Evolutionary conservation across 1,139 yeast species (phyloP).

Genomic region (Protomyces pachydermus): DNA sequence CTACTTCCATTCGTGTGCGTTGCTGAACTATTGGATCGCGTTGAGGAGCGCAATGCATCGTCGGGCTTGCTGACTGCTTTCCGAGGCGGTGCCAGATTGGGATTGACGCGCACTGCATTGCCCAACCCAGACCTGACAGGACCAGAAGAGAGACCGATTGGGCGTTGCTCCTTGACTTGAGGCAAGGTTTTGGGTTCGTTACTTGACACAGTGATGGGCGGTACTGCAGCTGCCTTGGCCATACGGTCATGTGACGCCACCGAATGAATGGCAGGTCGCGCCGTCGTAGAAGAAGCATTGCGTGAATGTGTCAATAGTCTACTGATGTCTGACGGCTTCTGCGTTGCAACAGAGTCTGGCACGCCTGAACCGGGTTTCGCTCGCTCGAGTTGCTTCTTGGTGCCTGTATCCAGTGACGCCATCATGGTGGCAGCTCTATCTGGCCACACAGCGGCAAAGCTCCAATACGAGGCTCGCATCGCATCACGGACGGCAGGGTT

Average conservation of each 20-base stretch:
- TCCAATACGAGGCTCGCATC: constrained; percentile 73
- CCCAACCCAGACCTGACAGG: constrained; percentile 28
- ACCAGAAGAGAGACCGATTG: constrained; percentile 27
- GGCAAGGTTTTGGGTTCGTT: neutral
- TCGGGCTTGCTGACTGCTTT: constrained; percentile 3
- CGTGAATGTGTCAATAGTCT: neutral
- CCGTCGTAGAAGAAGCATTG: neutral
- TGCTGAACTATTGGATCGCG: constrained; percentile 2
- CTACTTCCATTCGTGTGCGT: constrained; percentile 1
- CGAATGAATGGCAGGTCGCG: neutral
- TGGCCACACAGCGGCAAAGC: constrained; percentile 51
- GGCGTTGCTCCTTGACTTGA: neutral
- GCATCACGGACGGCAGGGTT: constrained; percentile 74
- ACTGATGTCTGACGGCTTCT: neutral
- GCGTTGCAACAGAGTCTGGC: neutral
- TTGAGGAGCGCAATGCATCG: constrained; percentile 9
- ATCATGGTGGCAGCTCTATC: constrained; percentile 42
- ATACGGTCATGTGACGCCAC: neutral
- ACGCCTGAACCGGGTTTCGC: constrained; percentile 45
- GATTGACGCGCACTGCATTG: constrained; percentile 17
- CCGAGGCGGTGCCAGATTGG: constrained; percentile 7
- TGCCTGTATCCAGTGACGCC: constrained; percentile 45
- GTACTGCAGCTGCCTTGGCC: neutral
- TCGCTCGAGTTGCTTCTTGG: constrained; percentile 54
- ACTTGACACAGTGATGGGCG: neutral